These are phyloP conservation scores for Aspergillus sparsus DNA, from an alignment of 495 filamentous ascomycete species.

Conservation along the genomic window DNA sequence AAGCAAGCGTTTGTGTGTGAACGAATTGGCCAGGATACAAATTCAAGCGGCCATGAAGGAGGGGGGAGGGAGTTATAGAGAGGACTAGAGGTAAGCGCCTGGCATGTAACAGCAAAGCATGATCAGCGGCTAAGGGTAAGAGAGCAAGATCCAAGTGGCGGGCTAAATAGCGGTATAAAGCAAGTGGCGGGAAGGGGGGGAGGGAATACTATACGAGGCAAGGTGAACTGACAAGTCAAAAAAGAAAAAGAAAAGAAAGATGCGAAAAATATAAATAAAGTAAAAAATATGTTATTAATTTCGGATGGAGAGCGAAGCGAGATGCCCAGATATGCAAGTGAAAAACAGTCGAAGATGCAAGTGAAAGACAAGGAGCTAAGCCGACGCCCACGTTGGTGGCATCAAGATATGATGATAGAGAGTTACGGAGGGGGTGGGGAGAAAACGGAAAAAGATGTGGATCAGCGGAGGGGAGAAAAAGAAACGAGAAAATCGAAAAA, in stretches of 20 bases:
- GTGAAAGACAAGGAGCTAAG: slow-evolving; percentile 22
- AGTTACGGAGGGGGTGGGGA: slow-evolving; percentile 16
- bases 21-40: neutral
- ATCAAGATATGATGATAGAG: slow-evolving; percentile 9
- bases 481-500: neutral
- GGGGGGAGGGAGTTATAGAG: neutral
- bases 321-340: slow-evolving; percentile 20
- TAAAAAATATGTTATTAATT: slow-evolving; percentile 8
- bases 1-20: neutral
- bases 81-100: neutral
- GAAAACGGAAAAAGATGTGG: slow-evolving; percentile 8
- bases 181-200: slow-evolving; percentile 6
- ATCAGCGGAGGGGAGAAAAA: slow-evolving; percentile 19
- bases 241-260: slow-evolving; percentile 9
- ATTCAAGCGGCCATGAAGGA: neutral
- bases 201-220: slow-evolving; percentile 1
- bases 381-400: slow-evolving; percentile 21
- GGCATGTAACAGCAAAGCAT: neutral
- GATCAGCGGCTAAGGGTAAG: neutral
- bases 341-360: slow-evolving; percentile 25
- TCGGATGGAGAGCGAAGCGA: slow-evolving; percentile 13
- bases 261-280: slow-evolving; percentile 10
- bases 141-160: neutral
- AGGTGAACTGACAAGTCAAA: slow-evolving; percentile 3
- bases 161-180: slow-evolving; percentile 20